Conservation (phyloP, 495 filamentous ascomycete species). For the Letharia columbiana region DNA sequence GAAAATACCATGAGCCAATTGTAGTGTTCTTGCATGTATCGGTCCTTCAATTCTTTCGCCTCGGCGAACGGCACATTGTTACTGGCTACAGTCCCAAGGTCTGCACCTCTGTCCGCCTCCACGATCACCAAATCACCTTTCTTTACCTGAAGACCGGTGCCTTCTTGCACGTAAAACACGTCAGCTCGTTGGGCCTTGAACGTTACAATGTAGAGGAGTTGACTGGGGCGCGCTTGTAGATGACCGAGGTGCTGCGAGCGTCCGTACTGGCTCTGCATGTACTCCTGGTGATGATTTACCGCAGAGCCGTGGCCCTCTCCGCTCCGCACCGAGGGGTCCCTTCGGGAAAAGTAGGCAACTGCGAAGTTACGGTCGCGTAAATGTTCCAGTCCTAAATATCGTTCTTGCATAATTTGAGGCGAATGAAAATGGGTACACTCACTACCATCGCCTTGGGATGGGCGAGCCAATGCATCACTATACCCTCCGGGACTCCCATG, state of each 20-base stretch:
- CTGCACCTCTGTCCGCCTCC: slow-evolving; percentile 91
- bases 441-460: slow-evolving; percentile 36
- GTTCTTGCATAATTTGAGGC: slow-evolving; percentile 31
- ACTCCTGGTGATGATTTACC: slow-evolving; percentile 44
- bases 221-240: slow-evolving; percentile 65
- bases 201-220: slow-evolving; percentile 82
- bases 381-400: slow-evolving; percentile 34
- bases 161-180: slow-evolving; percentile 93
- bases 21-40: slow-evolving; percentile 87
- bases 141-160: slow-evolving; percentile 83
- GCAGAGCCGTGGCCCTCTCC: slow-evolving; percentile 32
- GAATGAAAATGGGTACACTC: slow-evolving; percentile 37
- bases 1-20: slow-evolving; percentile 98
- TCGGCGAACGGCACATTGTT: slow-evolving; percentile 75
- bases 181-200: slow-evolving; percentile 94
- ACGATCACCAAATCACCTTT: slow-evolving; percentile 92
- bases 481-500: slow-evolving; percentile 36
- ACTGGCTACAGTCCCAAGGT: slow-evolving; percentile 84
- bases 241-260: slow-evolving; percentile 49
- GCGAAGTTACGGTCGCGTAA: slow-evolving; percentile 39
- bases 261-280: slow-evolving; percentile 41
- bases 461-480: slow-evolving; percentile 29
- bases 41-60: slow-evolving; percentile 80
- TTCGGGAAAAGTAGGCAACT: slow-evolving; percentile 43
- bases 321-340: slow-evolving; percentile 36